Evolutionary conservation across 2,329 filamentous ascomycete genomes (phyloP).

Genomic region (Orbilia brochopaga): DNA sequence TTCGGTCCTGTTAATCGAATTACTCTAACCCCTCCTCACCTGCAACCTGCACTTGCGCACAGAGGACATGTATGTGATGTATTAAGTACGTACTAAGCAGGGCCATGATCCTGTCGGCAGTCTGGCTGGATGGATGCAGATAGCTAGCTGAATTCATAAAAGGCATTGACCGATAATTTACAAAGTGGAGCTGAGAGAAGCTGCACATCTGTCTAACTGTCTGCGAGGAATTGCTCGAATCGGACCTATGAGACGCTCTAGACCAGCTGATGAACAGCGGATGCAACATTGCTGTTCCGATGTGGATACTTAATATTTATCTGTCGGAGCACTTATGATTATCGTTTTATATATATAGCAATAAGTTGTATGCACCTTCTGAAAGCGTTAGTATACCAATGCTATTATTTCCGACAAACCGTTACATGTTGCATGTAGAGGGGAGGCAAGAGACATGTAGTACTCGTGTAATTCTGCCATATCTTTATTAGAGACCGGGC

Average conservation of each 20-base stretch:
- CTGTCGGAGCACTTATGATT: neutral
- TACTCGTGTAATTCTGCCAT: constrained; percentile 22
- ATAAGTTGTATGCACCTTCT: constrained; percentile 23
- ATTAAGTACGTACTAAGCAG: too few species aligned
- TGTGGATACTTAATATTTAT: constrained; percentile 16
- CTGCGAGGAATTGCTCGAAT: constrained; percentile 37
- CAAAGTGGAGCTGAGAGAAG: constrained; percentile 15
- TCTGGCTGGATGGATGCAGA: constrained; percentile 1
- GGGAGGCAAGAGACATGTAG: neutral
- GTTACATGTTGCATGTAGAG: constrained; percentile 5
- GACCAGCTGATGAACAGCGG: constrained; percentile 22
- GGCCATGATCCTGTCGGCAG: too few species aligned
- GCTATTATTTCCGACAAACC: constrained; percentile 45
- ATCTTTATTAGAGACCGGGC: constrained; percentile 24
- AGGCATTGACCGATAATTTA: constrained; percentile 8
- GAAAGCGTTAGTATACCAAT: constrained; percentile 21
- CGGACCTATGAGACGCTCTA: neutral
- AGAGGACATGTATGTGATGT: neutral
- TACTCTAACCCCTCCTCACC: neutral
- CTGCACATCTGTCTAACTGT: constrained; percentile 21
- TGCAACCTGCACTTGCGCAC: neutral
- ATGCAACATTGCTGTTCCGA: constrained; percentile 29
- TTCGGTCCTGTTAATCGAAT: neutral
- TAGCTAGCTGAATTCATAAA: too few species aligned
- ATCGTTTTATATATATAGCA: constrained; percentile 3